Base-by-base conservation (phyloP, 73 alveolate species). In the Paramecium pentaurelia region DNA sequence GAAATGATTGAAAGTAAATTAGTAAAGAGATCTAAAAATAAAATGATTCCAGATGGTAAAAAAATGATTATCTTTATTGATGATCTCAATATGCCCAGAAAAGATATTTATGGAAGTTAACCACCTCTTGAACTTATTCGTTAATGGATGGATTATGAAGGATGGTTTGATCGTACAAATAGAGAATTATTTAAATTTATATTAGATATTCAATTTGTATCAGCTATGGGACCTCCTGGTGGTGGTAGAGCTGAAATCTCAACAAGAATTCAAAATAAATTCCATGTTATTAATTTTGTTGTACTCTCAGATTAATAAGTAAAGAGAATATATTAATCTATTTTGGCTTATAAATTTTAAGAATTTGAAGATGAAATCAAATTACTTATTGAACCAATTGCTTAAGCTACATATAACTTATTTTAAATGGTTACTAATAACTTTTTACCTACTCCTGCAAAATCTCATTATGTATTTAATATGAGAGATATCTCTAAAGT, bases 61-160 rank as follows among this genome's bases (percentile, higher is more conserved):
- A 97, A 96, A 94, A 96, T 98, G 92, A 94, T 98, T 58, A 96
- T 98, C 94, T 98, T 97, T 92, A 97, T 98, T 59, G 99, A 98
- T 93, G 99, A 98, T 94, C 96, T 98, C 47, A 98, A 98, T 96
- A 97, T 98, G 99, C 99, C 99, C 27, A 96, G 99, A 95, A 98
- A 98, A 85, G 99, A 98, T 86, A 96, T 97, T 73, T 98, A 95
- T 95, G 99, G 99, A 30, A 95, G 99, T 32, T 95, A 98, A 86
- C 99, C 99, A 25, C 99, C 99, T 18, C 96, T 98, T 37, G 99
- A 98, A 93, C 95, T 98, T 92, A 91, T 98, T 60, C 96, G 99
- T 70, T 98, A 98, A 93, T 98, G 99, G 99, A 96, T 98, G 96
- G 99, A 98, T 95, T 98, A 98, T 84, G 99, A 97, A 68, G 98